phyloP scores from a whole-genome alignment of 1,284 basidiomycete genomes.

The Ceratobasidium sp. region DNA sequence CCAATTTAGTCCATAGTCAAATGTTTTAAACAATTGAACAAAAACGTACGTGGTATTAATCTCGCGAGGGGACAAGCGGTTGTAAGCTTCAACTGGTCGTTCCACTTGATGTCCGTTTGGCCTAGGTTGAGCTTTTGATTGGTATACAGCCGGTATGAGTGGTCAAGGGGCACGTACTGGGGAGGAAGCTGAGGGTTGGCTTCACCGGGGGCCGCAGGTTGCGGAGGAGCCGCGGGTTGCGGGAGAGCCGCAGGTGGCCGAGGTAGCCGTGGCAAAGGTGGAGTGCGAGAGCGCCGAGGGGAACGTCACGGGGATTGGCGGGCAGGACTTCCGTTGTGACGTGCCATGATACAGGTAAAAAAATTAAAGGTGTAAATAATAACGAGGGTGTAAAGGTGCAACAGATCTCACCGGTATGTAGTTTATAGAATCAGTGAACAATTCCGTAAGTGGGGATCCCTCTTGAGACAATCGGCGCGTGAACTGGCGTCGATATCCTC shows the following conservation, averaged over 20 bases:
- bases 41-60: conserved; percentile 2
- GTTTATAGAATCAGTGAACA: not conserved
- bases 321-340: conserved; percentile 2
- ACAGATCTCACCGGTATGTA: not conserved
- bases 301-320: not conserved
- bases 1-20: not conserved
- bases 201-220: conserved; percentile 2
- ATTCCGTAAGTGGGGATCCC: not conserved
- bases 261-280: not conserved
- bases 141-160: not conserved
- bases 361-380: conserved; percentile 5
- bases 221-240: not conserved
- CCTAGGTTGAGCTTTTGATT: not conserved
- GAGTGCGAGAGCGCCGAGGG: not conserved
- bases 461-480: not conserved
- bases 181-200: not conserved
- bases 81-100: not conserved
- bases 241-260: not conserved
- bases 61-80: not conserved
- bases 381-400: not conserved
- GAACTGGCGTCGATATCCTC: not conserved
- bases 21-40: not conserved
- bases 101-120: conserved; percentile 1
- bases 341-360: conserved; percentile 1
- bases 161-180: not conserved